Conservation (phyloP, 2,329 filamentous ascomycete species). For the Herpotrichia juniperi region DNA sequence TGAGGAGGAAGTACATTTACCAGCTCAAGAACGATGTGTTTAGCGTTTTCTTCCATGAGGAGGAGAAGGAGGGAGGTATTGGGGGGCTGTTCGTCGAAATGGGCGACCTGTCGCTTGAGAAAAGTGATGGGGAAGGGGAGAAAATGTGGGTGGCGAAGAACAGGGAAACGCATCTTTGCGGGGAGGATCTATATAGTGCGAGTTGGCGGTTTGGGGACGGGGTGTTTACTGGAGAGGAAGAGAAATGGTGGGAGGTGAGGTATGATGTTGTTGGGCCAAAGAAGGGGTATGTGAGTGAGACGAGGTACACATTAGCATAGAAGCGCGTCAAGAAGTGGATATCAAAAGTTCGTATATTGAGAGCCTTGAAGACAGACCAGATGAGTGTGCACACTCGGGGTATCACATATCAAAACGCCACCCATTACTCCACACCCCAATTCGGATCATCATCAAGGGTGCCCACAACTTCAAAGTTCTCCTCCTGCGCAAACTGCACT, state of each 20-base stretch:
- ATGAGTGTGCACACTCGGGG: neutral
- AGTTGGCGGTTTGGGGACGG: conserved; percentile 68
- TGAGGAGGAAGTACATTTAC: conserved; percentile 73
- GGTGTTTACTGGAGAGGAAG: conserved; percentile 12
- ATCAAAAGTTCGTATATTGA: too few relatives aligned
- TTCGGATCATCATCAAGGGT: neutral
- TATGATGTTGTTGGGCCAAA: conserved; percentile 49
- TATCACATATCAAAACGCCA: neutral
- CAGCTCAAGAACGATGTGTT: conserved; percentile 57
- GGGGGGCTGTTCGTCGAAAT: conserved; percentile 80
- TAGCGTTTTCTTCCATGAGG: conserved; percentile 33
- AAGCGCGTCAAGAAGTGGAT: too few relatives aligned
- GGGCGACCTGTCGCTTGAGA: conserved; percentile 48
- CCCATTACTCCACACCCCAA: neutral
- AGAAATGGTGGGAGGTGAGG: conserved; percentile 41
- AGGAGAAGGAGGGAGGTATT: conserved; percentile 63
- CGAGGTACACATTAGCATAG: conserved; percentile 29
- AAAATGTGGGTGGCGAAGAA: conserved; percentile 50
- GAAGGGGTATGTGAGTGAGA: conserved; percentile 49
- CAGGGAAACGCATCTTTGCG: conserved; percentile 71
- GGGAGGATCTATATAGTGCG: conserved; percentile 74
- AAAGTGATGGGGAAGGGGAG: conserved; percentile 13
- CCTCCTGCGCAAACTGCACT: conserved; percentile 32
- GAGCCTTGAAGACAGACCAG: too few relatives aligned
- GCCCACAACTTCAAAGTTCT: conserved; percentile 38